Percentiles rank a stretch among this genome's conserved stretches.
Conservation (phyloP, 305 asterid species). For the Solanum hybrid region DNA sequence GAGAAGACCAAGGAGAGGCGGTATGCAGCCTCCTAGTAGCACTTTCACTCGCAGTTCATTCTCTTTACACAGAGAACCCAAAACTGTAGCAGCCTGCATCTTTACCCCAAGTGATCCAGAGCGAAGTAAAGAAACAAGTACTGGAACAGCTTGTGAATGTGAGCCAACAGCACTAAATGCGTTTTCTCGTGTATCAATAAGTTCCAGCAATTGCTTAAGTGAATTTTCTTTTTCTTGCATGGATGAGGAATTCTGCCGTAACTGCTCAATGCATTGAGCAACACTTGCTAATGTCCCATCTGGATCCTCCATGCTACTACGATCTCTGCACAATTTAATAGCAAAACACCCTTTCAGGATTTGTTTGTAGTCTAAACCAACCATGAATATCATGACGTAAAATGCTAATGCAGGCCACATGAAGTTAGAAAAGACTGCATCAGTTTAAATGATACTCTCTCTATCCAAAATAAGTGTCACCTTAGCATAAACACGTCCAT, state of each 20-base stretch:
- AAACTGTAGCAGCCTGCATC: slow-evolving; percentile 87
- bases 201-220: slow-evolving; percentile 75
- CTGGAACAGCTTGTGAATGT: slow-evolving; percentile 99
- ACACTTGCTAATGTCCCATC: slow-evolving; percentile 98
- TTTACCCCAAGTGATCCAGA: slow-evolving; percentile 84
- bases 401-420: background rate
- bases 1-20: slow-evolving; percentile 97
- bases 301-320: slow-evolving; percentile 97
- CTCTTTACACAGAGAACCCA: slow-evolving; percentile 95
- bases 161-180: slow-evolving; percentile 99
- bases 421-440: background rate
- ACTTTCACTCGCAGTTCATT: slow-evolving; percentile 93
- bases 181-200: slow-evolving; percentile 72
- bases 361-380: slow-evolving; percentile 8
- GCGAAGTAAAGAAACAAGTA: slow-evolving; percentile 87
- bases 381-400: background rate
- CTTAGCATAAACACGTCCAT: background rate
- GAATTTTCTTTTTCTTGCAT: slow-evolving; percentile 75
- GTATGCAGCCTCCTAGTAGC: slow-evolving; percentile 96
- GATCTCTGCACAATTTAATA: slow-evolving; percentile 52
- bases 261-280: slow-evolving; percentile 95
- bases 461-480: background rate
- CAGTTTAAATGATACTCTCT: background rate
- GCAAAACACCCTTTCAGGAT: background rate
- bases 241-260: slow-evolving; percentile 86